Conservation (phyloP, 2,329 filamentous ascomycete genomes). For the Delphinella strobiligena region DNA sequence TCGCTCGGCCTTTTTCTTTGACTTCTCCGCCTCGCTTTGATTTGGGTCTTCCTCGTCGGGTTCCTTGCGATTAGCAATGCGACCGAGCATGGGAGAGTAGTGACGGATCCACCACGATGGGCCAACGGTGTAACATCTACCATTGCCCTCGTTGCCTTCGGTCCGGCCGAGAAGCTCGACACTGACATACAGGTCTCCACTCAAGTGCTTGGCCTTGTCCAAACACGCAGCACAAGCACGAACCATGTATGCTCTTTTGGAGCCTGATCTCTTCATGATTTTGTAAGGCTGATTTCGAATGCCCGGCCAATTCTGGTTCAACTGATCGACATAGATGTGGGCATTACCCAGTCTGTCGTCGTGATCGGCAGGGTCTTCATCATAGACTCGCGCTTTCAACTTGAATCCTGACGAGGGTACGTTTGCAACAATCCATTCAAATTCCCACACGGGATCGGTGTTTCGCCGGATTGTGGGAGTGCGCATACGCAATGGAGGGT, state of each 20-base stretch:
- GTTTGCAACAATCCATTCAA: constrained; percentile 80
- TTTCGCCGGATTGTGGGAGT: constrained; percentile 63
- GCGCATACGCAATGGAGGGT: constrained; percentile 61
- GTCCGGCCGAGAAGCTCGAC: constrained; percentile 69
- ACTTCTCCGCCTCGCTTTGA: constrained; percentile 24
- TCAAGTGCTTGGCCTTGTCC: constrained; percentile 50
- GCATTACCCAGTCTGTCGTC: constrained; percentile 84
- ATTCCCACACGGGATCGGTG: constrained; percentile 69
- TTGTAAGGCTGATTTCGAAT: constrained; percentile 53
- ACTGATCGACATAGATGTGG: constrained; percentile 49
- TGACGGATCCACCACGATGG: constrained; percentile 70
- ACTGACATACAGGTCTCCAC: constrained; percentile 59
- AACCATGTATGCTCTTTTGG: constrained; percentile 73
- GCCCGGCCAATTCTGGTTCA: constrained; percentile 57
- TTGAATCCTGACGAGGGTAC: constrained; percentile 69
- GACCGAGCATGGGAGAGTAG: constrained; percentile 78
- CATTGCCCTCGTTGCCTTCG: constrained; percentile 47
- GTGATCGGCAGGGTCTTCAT: constrained; percentile 77
- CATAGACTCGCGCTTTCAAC: constrained; percentile 76
- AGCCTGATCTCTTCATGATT: constrained; percentile 73
- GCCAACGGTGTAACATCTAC: constrained; percentile 67
- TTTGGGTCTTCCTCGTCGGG: constrained; percentile 30
- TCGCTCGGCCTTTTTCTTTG: constrained; percentile 49
- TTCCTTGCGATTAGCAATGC: constrained; percentile 56
- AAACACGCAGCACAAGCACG: constrained; percentile 56